Conservation (phyloP, 1,284 basidiomycete species). For the Leucoagaricus sp. region DNA sequence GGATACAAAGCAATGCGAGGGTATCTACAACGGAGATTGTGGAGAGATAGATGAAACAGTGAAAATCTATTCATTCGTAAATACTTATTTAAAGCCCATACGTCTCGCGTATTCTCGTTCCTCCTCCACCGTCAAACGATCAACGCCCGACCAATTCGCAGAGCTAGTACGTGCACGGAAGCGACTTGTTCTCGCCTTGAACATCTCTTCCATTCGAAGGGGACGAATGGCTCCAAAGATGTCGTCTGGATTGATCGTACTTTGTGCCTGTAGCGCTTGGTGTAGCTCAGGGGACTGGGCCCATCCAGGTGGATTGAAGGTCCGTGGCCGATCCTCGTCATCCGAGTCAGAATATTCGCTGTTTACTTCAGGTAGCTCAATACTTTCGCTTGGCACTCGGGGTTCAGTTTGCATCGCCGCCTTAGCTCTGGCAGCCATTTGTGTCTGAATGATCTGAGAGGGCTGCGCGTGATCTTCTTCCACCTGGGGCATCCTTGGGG, state of each 20-base stretch:
- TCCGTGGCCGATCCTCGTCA: constrained; percentile 75
- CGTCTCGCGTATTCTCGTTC: constrained; percentile 83
- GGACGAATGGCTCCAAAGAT: constrained; percentile 88
- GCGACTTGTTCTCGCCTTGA: constrained; percentile 70
- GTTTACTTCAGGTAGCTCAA: constrained; percentile 90
- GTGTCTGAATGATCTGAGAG: constrained; percentile 60
- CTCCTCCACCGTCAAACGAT: constrained; percentile 82
- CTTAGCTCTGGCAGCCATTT: constrained; percentile 69
- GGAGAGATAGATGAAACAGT: not conserved
- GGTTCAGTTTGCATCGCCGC: constrained; percentile 53
- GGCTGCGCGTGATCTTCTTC: constrained; percentile 59
- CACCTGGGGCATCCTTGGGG: constrained; percentile 27
- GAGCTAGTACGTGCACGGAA: constrained; percentile 90
- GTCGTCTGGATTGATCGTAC: constrained; percentile 86
- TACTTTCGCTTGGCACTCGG: constrained; percentile 70
- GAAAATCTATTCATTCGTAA: not conserved
- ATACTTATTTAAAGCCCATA: constrained; percentile 77
- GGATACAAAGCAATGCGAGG: not conserved
- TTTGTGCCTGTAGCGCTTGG: constrained; percentile 77
- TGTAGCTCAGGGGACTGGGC: constrained; percentile 87
- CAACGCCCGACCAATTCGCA: constrained; percentile 90
- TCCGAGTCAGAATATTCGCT: constrained; percentile 96
- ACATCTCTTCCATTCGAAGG: constrained; percentile 85
- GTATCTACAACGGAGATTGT: not conserved
- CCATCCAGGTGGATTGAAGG: constrained; percentile 81